phyloP scores from a whole-genome alignment of 2,329 filamentous ascomycete genomes.

The Penicillium palitans region DNA sequence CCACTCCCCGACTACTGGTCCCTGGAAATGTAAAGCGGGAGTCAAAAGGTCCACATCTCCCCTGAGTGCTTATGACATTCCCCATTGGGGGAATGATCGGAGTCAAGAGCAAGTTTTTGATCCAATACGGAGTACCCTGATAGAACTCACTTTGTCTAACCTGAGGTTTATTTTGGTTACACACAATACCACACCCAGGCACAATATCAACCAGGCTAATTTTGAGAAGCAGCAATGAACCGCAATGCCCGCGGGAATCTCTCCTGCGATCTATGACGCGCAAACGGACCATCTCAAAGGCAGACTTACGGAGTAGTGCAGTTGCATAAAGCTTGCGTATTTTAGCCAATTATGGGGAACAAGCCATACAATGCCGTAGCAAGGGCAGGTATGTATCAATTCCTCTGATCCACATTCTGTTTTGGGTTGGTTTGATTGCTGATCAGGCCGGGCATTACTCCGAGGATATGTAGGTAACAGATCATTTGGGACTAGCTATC shows the following conservation, averaged over 20 bases:
- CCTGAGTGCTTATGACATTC: slow-evolving; percentile 1
- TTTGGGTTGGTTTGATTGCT: slow-evolving; percentile 4
- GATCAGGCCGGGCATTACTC: slow-evolving; percentile 4
- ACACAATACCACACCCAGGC: neutral
- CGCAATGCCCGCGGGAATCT: neutral
- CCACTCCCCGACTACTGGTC: slow-evolving; percentile 1
- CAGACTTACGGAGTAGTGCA: neutral
- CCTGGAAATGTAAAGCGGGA: neutral
- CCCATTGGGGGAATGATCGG: slow-evolving; percentile 4
- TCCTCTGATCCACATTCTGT: neutral
- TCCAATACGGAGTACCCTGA: neutral
- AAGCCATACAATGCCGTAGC: neutral
- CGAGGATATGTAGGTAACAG: neutral
- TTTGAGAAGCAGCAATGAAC: neutral
- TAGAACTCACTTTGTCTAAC: neutral
- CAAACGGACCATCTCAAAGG: neutral
- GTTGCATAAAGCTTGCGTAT: neutral
- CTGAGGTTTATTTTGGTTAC: slow-evolving; percentile 11
- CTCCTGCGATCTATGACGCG: neutral
- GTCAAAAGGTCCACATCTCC: slow-evolving; percentile 5
- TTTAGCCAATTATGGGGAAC: neutral
- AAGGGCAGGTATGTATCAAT: neutral
- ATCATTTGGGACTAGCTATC: neutral
- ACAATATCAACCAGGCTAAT: slow-evolving; percentile 1
- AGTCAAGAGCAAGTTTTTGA: neutral